Evolutionary conservation across 2,329 filamentous ascomycete genomes (phyloP).

Genomic region (Allantophomopsis lycopodina): DNA sequence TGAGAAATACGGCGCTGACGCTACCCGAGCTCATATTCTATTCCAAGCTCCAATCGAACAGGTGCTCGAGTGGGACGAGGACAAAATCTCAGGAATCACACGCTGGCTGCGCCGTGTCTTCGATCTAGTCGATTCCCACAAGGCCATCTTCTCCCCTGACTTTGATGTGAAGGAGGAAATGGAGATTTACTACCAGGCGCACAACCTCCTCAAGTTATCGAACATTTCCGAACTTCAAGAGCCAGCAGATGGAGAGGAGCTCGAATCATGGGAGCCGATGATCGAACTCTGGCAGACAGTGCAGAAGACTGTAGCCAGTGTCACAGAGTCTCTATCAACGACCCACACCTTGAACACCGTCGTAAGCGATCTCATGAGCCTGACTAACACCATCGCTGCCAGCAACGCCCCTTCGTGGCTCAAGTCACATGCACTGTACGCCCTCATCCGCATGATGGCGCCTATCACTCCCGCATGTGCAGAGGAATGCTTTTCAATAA

Average conservation of each 20-base stretch:
- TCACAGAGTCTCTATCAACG: conserved; percentile 54
- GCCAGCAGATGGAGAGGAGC: conserved; percentile 18
- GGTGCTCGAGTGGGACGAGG: conserved; percentile 76
- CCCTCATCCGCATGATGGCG: conserved; percentile 58
- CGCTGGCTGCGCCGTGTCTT: conserved; percentile 64
- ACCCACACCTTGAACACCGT: conserved; percentile 73
- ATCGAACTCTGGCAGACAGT: conserved; percentile 44
- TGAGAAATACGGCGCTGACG: conserved; percentile 64
- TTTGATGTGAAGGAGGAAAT: no score
- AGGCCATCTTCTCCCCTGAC: conserved; percentile 4
- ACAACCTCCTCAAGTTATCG: no score
- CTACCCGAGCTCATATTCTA: conserved; percentile 73
- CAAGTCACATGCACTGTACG: conserved; percentile 31
- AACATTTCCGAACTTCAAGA: no score
- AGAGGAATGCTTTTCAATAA: conserved; percentile 64
- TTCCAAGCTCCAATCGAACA: conserved; percentile 80
- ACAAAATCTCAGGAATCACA: conserved; percentile 67
- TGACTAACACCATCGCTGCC: conserved; percentile 56
- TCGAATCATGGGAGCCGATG: conserved; percentile 3
- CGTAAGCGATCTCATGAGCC: conserved; percentile 68
- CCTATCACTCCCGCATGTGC: conserved; percentile 70
- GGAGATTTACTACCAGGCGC: no score
- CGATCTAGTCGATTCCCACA: conserved; percentile 32
- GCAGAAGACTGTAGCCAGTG: conserved; percentile 52
- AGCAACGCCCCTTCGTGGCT: conserved; percentile 3